Evolutionary conservation across 768 basidiomycete species (phyloP), one percentile per base, ranked within the genome.

Genomic region (Pholiota conissans): DNA sequence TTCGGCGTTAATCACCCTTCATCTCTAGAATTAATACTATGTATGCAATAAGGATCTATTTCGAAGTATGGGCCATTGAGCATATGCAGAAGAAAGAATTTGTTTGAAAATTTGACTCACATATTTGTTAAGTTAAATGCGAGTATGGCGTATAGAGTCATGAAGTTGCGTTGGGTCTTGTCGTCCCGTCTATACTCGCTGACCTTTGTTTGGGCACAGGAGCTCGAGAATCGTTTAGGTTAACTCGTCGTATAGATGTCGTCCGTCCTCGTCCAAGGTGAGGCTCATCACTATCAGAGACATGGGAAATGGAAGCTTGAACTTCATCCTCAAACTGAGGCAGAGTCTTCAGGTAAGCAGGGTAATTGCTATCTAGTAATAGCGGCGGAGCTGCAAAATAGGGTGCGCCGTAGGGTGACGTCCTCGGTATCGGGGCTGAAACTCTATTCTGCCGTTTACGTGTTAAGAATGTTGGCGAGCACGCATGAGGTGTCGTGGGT

Each of bases 381-480:
- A 68, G 58, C 6, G 78, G 78, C 9, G 77, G 78, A 24, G 71
- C 60, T 1, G 77, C 78, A 58, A 79, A 79, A 71, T 79, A 78
- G 5, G 78, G 77, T 27, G 78, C 74, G 46, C 72, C 76, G 53
- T 79, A 79, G 4, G 78, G 78, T 34, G 63, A 69, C 14, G 78
- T 79, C 24, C 78, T 69, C 42, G 71, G 70, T 42, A 69, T 62
- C 14, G 76, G 74, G 7, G 69, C 59, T 5, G 76, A 72, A 2
- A 60, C 58, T 27, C 73, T 70, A 50, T 73, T 65, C 32, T 70
- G 63, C 26, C 63, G 20, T 55, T 73, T 75, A 20, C 68, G 66
- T 30, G 70, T 57, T n/a, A 66, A 52, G 65, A 71, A 68, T 47
- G 61, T 52, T 57, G 67, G 58, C 28, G 56, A 49, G n/a, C 58